A percentile compares a stretch with the other conserved stretches of the same genome.
phyloP scores from a whole-genome alignment of 768 basidiomycete species.

The Lactarius trivialis region DNA sequence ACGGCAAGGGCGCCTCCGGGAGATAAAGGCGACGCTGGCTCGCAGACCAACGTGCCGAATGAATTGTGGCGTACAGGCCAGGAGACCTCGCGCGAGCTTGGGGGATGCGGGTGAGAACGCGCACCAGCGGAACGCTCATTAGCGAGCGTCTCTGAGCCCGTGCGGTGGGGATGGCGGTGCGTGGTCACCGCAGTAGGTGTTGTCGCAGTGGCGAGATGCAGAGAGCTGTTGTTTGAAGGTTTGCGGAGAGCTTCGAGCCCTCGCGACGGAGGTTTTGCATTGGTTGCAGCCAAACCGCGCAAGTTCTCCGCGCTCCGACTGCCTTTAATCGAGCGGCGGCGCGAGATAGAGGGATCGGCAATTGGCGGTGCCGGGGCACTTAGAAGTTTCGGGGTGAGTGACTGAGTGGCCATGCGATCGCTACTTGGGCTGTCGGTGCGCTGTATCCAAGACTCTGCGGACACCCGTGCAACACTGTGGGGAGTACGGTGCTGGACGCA shows the following conservation, averaged over 20 bases:
- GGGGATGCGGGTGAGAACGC: background rate
- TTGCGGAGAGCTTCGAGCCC: constrained; percentile 21
- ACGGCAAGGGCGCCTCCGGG: constrained; percentile 19
- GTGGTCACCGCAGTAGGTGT: background rate
- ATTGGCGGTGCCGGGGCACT: constrained; percentile 30
- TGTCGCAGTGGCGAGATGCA: constrained; percentile 23
- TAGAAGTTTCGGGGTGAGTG: constrained; percentile 14
- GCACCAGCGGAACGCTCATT: background rate
- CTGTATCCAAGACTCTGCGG: constrained; percentile 22
- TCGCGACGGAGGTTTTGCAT: constrained; percentile 9
- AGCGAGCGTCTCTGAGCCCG: background rate
- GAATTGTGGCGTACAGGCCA: constrained; percentile 10
- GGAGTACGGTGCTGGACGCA: constrained; percentile 59
- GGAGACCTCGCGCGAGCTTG: background rate
- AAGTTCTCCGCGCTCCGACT: constrained; percentile 65
- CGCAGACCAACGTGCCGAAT: constrained; percentile 26
- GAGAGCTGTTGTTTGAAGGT: constrained; percentile 30
- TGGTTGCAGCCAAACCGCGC: constrained; percentile 23
- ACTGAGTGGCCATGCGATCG: constrained; percentile 30
- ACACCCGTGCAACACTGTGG: constrained; percentile 5
- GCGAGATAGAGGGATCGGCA: constrained; percentile 27
- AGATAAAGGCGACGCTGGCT: constrained; percentile 22
- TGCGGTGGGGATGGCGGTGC: background rate
- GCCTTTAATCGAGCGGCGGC: constrained; percentile 45
- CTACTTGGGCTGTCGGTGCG: constrained; percentile 25